Conservation (phyloP, 2,329 filamentous ascomycete species). For the Cercospora brassicicola region DNA sequence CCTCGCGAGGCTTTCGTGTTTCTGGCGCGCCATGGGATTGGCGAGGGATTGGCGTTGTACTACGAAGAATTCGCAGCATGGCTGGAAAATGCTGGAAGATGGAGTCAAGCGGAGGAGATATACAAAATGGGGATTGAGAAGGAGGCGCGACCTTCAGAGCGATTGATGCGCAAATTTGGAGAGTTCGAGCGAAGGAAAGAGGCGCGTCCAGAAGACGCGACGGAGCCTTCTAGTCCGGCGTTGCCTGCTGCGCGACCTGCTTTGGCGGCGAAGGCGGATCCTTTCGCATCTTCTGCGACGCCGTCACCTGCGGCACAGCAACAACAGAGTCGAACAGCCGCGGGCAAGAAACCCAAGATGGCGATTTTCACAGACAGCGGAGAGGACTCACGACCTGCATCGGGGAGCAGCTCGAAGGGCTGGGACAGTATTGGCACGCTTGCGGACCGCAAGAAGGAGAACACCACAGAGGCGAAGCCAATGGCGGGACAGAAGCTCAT, state of each 20-base stretch:
- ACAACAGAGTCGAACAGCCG: conserved; percentile 41
- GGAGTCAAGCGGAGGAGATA: conserved; percentile 90
- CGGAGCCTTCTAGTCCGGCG: conserved; percentile 79
- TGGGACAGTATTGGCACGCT: conserved; percentile 92
- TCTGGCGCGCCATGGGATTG: conserved; percentile 81
- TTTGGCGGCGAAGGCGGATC: conserved; percentile 80
- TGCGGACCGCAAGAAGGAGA: conserved; percentile 90
- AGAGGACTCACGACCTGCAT: conserved; percentile 51
- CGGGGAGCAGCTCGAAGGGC: conserved; percentile 64
- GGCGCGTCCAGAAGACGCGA: conserved; percentile 60
- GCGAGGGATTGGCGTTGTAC: conserved; percentile 82
- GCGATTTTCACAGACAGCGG: conserved; percentile 80
- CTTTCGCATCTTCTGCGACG: conserved; percentile 61
- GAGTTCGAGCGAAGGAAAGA: conserved; percentile 83
- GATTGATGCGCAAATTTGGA: conserved; percentile 82
- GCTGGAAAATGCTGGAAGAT: conserved; percentile 80
- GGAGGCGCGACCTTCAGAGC: conserved; percentile 77
- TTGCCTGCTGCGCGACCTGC: conserved; percentile 80
- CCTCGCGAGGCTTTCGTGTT: conserved; percentile 92
- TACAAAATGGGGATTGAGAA: conserved; percentile 86
- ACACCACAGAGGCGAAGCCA: conserved; percentile 77
- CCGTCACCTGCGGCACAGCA: conserved; percentile 66
- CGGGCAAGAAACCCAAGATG: conserved; percentile 72
- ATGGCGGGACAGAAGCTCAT: conserved; percentile 92
- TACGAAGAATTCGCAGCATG: conserved; percentile 97